phyloP scores from a whole-genome alignment of 2,329 filamentous ascomycete species.

The Coniochaeta sp. region DNA sequence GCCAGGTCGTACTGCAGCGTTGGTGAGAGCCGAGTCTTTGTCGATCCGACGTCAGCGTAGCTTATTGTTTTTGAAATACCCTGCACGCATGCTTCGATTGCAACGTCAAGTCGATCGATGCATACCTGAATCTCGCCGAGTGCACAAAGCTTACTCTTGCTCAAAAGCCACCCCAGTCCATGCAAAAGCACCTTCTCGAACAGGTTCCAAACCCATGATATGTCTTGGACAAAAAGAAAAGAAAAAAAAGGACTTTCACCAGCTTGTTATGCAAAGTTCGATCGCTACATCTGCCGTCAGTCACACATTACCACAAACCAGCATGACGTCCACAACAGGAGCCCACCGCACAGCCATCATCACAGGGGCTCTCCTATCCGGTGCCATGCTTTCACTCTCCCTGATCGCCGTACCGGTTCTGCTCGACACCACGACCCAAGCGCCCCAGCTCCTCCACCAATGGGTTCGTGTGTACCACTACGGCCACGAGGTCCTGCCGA shows the following conservation, averaged over 20 bases:
- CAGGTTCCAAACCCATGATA: not conserved
- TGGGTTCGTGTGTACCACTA: conserved; percentile 26
- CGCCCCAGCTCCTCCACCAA: conserved; percentile 18
- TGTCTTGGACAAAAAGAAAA: not conserved
- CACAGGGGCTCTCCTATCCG: not conserved
- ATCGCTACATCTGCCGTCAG: not conserved
- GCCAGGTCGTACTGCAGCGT: too few species aligned
- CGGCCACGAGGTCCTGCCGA: conserved; percentile 20
- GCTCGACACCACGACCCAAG: conserved; percentile 17
- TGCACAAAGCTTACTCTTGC: not conserved
- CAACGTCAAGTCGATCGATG: not conserved
- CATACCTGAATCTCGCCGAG: not conserved
- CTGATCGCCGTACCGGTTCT: conserved; percentile 21
- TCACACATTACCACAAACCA: not conserved
- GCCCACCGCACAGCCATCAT: not conserved
- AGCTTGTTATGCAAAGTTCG: not conserved
- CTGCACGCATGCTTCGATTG: not conserved
- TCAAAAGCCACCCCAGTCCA: not conserved
- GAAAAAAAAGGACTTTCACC: too few species aligned
- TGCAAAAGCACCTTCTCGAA: not conserved
- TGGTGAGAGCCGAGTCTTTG: not conserved
- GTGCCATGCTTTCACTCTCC: conserved; percentile 11
- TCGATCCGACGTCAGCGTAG: not conserved
- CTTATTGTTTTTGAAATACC: not conserved
- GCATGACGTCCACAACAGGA: not conserved